Conservation (phyloP, 108 stramenopile species). For the Skeletonema marinoi region DNA sequence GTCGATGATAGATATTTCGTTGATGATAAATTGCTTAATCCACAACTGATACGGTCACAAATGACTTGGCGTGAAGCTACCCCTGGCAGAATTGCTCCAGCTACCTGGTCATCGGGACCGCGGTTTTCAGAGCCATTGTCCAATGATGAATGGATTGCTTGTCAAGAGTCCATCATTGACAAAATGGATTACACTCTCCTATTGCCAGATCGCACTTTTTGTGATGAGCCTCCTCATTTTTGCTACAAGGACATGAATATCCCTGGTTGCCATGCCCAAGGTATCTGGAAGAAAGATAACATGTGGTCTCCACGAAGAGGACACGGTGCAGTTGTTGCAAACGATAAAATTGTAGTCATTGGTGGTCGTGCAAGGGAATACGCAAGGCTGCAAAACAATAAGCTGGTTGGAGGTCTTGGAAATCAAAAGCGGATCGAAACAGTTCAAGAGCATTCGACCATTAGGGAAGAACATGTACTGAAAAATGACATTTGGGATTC, state of each 20-base stretch:
- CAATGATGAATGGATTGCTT: constrained; percentile 78
- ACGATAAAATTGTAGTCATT: constrained; percentile 61
- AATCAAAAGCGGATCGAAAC: constrained; percentile 44
- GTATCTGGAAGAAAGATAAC: constrained; percentile 59
- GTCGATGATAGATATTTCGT: constrained; percentile 39
- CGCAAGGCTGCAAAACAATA: constrained; percentile 43
- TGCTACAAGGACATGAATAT: constrained; percentile 26
- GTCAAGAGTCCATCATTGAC: constrained; percentile 56
- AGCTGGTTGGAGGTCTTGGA: constrained; percentile 62
- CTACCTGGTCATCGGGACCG: constrained; percentile 34
- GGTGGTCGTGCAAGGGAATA: constrained; percentile 79
- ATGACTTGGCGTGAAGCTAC: constrained; percentile 47
- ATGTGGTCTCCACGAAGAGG: constrained; percentile 81
- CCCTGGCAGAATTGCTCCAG: constrained; percentile 43
- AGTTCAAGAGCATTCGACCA: constrained; percentile 37
- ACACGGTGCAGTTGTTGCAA: constrained; percentile 56
- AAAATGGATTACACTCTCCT: constrained; percentile 17
- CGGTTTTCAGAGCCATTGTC: constrained; percentile 30
- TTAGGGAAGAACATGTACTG: constrained; percentile 55
- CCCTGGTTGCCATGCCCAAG: constrained; percentile 40
- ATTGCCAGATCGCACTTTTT: constrained; percentile 29
- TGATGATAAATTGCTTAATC: constrained; percentile 13
- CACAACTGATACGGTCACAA: constrained; percentile 38
- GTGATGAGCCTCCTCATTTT: constrained; percentile 31
- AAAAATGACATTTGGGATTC: constrained; percentile 85